These are phyloP conservation scores for Coleophoma cylindrospora DNA, from an alignment of 2,329 filamentous ascomycete genomes.

Conservation along the genomic window DNA sequence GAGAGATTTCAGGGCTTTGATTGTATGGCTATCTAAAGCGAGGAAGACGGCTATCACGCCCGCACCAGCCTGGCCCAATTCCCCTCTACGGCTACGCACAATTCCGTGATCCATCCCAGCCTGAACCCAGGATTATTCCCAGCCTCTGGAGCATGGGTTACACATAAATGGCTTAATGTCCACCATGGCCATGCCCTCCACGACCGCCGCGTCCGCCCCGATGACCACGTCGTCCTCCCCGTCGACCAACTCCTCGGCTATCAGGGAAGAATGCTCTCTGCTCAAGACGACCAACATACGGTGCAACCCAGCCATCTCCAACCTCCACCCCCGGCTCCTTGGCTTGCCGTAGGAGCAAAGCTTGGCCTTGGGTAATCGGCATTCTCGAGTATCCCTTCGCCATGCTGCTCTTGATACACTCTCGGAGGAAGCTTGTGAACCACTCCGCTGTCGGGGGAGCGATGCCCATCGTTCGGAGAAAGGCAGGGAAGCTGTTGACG, in stretches of 20 bases:
- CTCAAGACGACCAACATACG: neutral
- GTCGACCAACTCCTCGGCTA: neutral
- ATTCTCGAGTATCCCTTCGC: conserved; percentile 27
- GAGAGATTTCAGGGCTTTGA: no score
- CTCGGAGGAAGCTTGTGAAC: conserved; percentile 30
- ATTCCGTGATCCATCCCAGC: no score
- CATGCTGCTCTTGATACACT: conserved; percentile 29
- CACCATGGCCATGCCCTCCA: neutral
- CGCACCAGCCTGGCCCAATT: no score
- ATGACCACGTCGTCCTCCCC: neutral
- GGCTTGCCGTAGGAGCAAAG: conserved; percentile 17
- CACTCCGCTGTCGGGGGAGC: conserved; percentile 11
- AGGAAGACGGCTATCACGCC: no score
- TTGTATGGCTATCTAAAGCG: no score
- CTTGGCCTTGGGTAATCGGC: conserved; percentile 12
- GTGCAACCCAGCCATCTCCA: neutral
- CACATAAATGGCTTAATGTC: no score
- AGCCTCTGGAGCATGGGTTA: no score
- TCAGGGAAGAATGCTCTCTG: neutral
- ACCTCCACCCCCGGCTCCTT: conserved; percentile 13
- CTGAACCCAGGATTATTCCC: no score
- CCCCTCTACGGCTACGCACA: no score
- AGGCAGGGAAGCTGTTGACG: conserved; percentile 35
- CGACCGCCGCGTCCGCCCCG: neutral
- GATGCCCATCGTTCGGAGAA: conserved; percentile 39